Percentiles rank a stretch among this genome's conserved stretches.
These are phyloP conservation scores for Erysimum cheiri DNA, from an alignment of 441 rosid species.

Conservation along the genomic window DNA sequence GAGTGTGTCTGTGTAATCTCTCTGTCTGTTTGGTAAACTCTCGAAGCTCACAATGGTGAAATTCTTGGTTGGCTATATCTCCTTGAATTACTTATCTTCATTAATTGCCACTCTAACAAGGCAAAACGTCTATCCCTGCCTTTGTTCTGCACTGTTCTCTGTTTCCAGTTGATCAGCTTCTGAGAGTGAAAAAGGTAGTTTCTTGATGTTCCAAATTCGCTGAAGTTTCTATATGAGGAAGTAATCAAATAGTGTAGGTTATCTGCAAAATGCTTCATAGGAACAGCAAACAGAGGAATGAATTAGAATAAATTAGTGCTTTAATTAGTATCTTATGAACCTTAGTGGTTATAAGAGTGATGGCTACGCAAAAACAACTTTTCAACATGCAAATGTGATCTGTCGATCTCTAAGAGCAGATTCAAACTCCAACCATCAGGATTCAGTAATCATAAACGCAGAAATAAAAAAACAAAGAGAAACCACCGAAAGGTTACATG, in stretches of 20 bases:
- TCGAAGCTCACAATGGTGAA: not conserved
- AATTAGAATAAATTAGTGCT: not conserved
- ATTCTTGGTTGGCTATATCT: constrained; percentile 12
- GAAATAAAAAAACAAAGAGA: too few relatives aligned
- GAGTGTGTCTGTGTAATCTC: constrained; percentile 10
- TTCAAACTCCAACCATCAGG: too few relatives aligned
- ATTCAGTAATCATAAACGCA: too few relatives aligned
- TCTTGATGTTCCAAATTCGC: not conserved
- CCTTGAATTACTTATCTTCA: not conserved
- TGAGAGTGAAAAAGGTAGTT: not conserved
- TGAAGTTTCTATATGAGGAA: constrained; percentile 1
- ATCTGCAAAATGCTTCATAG: not conserved
- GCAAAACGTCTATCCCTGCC: not conserved
- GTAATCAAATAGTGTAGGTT: not conserved
- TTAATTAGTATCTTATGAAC: not conserved
- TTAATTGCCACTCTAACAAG: not conserved
- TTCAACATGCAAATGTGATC: too few relatives aligned
- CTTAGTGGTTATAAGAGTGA: not conserved
- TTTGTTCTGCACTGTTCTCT: not conserved
- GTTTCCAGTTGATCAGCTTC: not conserved
- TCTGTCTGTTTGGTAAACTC: constrained; percentile 4
- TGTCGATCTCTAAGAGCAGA: too few relatives aligned
- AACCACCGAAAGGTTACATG: not conserved
- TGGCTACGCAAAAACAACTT: too few relatives aligned
- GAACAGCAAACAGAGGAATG: not conserved